Evolutionary conservation across 148 eudicot species (phyloP).

Genomic region (Oxyria digyna): DNA sequence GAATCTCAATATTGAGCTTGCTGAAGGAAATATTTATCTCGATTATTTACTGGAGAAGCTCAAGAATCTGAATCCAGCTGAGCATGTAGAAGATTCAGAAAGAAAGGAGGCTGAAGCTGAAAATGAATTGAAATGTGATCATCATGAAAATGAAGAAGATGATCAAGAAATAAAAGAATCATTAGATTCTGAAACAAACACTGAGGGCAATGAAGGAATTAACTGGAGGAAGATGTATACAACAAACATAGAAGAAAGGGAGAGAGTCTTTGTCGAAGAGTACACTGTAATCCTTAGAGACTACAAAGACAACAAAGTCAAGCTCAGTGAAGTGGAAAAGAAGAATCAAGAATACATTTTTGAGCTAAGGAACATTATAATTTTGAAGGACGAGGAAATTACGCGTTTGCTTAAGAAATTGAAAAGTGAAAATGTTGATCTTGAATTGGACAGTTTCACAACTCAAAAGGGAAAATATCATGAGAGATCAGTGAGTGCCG

Average conservation of each 20-base stretch:
- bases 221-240: slow-evolving; percentile 47
- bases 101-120: slow-evolving; percentile 12
- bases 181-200: slow-evolving; percentile 9
- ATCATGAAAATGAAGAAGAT: slow-evolving; percentile 15
- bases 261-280: slow-evolving; percentile 46
- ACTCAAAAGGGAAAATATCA: not conserved
- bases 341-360: slow-evolving; percentile 37
- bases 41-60: slow-evolving; percentile 49
- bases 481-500: not conserved
- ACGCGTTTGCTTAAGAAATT: slow-evolving; percentile 29
- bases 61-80: slow-evolving; percentile 35
- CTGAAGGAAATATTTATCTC: slow-evolving; percentile 34
- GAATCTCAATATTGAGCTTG: slow-evolving; percentile 23
- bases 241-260: slow-evolving; percentile 57
- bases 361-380: slow-evolving; percentile 35
- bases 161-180: slow-evolving; percentile 19
- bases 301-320: slow-evolving; percentile 52
- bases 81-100: slow-evolving; percentile 11
- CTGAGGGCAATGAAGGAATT: slow-evolving; percentile 26
- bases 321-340: slow-evolving; percentile 54
- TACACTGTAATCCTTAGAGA: slow-evolving; percentile 47
- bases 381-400: slow-evolving; percentile 49
- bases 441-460: not conserved
- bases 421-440: slow-evolving; percentile 6
- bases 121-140: no score